A percentile compares a stretch with the other conserved stretches of the same genome.
phyloP scores from a whole-genome alignment of 75 land plant species.

The Cunninghamia lanceolata region DNA sequence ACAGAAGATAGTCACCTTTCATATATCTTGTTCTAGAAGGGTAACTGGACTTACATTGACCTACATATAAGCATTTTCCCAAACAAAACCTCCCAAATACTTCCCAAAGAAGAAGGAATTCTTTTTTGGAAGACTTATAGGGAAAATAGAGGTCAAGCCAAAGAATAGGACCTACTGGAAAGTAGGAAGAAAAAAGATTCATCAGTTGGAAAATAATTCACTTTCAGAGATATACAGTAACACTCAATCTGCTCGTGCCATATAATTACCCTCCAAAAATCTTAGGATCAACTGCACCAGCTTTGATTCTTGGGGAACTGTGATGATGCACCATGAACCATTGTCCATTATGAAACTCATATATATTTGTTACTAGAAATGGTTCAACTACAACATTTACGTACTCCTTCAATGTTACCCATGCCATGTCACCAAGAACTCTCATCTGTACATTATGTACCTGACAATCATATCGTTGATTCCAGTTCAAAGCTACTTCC shows the following conservation, averaged over 20 bases:
- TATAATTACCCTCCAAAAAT: background rate
- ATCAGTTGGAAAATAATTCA: background rate
- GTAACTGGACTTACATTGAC: background rate
- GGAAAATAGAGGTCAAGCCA: background rate
- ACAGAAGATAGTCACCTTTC: background rate
- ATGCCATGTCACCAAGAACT: constrained; percentile 68
- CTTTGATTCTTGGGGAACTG: constrained; percentile 36
- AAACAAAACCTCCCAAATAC: constrained; percentile 5
- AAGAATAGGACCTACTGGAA: background rate
- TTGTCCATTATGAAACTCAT: constrained; percentile 66
- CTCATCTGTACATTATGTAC: constrained; percentile 66
- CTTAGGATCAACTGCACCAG: constrained; percentile 26
- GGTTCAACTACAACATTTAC: constrained; percentile 60
- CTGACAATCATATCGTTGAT: constrained; percentile 50
- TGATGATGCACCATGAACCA: constrained; percentile 94
- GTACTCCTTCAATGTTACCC: constrained; percentile 82
- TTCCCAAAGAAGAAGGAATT: background rate
- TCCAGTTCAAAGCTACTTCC: constrained; percentile 69
- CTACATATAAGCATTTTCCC: background rate
- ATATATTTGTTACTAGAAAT: constrained; percentile 69
- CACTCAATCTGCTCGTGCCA: background rate
- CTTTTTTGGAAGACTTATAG: background rate
- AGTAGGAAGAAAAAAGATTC: background rate
- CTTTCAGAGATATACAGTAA: background rate
- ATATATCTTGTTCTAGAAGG: constrained; percentile 1